A percentile compares a stretch with the other conserved stretches of the same genome.
phyloP scores from a whole-genome alignment of 345 rosid species.

The Geranium rotundifolium region DNA sequence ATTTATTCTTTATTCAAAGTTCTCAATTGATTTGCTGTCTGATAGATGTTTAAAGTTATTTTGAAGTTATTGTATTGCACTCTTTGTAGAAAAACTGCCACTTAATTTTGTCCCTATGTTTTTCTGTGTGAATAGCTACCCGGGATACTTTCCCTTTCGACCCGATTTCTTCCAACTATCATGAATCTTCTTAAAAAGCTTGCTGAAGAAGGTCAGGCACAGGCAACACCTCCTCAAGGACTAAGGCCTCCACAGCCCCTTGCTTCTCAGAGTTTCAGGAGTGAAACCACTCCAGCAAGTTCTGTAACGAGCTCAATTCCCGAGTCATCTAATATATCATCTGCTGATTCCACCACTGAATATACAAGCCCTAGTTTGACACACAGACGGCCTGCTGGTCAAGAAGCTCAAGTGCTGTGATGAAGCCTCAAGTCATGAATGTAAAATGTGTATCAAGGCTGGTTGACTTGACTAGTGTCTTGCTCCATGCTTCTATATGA shows the following conservation, averaged over 20 bases:
- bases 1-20: too few relatives aligned
- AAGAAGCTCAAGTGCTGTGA: neutral
- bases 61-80: neutral
- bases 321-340: slow-evolving; percentile 37
- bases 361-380: slow-evolving; percentile 21
- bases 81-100: neutral
- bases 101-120: neutral
- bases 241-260: slow-evolving; percentile 18
- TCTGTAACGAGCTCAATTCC: neutral
- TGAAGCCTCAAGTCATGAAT: neutral
- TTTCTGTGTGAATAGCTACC: slow-evolving; percentile 45
- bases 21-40: neutral
- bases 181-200: slow-evolving; percentile 84
- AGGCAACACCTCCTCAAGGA: slow-evolving; percentile 28
- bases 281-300: neutral
- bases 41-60: neutral
- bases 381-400: neutral
- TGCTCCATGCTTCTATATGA: neutral
- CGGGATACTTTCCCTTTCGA: slow-evolving; percentile 66
- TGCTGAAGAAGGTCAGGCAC: slow-evolving; percentile 58
- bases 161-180: slow-evolving; percentile 75
- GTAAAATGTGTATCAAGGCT: neutral
- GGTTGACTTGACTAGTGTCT: neutral
- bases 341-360: slow-evolving; percentile 22
- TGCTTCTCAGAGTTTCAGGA: slow-evolving; percentile 9